Conservation (phyloP, 352 stramenopile species). For the Lagenidium giganteum region DNA sequence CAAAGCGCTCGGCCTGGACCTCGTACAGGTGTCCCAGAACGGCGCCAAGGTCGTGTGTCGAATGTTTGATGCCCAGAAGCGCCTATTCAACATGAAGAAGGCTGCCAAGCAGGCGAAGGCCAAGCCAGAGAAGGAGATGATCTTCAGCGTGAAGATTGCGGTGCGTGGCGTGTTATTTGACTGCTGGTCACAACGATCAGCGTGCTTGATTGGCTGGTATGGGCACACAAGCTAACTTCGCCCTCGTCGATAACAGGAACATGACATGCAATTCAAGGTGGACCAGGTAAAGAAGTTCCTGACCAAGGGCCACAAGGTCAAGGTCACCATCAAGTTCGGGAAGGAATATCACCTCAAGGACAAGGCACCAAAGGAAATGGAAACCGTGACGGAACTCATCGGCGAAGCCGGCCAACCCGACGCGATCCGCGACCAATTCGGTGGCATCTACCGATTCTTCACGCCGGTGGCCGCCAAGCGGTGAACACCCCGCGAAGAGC, state of each 20-base stretch:
- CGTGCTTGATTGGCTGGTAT: background rate
- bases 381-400: conserved; percentile 37
- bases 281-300: conserved; percentile 65
- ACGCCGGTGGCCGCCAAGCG: too few relatives aligned
- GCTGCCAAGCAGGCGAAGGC: conserved; percentile 51
- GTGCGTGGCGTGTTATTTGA: conserved; percentile 28
- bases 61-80: conserved; percentile 77
- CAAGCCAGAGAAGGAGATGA: conserved; percentile 70
- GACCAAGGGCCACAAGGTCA: conserved; percentile 75
- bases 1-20: conserved; percentile 38
- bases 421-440: conserved; percentile 36
- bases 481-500: too few relatives aligned
- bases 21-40: conserved; percentile 63
- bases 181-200: too few relatives aligned
- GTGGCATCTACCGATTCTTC: conserved; percentile 58
- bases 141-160: conserved; percentile 66
- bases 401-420: conserved; percentile 30
- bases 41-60: conserved; percentile 40
- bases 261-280: conserved; percentile 72
- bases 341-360: conserved; percentile 54
- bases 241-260: conserved; percentile 18
- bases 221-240: background rate
- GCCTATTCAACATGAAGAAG: conserved; percentile 67
- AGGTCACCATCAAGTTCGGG: conserved; percentile 65
- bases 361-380: conserved; percentile 37